Percentiles rank a stretch among this genome's conserved stretches.
Evolutionary conservation across 2,329 filamentous ascomycete species (phyloP).

Genomic region (Penicillium sp.): DNA sequence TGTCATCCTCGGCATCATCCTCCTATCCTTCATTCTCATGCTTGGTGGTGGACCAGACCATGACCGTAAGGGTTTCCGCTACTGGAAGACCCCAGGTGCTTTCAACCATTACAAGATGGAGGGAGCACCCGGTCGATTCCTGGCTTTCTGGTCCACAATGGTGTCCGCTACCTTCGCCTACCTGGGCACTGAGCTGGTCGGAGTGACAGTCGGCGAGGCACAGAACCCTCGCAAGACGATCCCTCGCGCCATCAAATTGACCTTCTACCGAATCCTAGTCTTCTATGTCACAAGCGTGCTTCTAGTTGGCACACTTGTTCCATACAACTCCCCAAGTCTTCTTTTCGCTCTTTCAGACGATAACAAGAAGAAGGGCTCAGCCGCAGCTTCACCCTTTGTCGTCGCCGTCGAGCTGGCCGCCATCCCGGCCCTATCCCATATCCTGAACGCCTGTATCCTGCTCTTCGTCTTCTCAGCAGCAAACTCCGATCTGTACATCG

Average conservation of each 20-base stretch:
- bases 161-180: slow-evolving; percentile 78
- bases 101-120: slow-evolving; percentile 50
- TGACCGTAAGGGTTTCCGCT: slow-evolving; percentile 63
- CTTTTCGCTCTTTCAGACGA: slow-evolving; percentile 44
- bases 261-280: slow-evolving; percentile 77
- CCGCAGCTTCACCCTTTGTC: slow-evolving; percentile 70
- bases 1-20: slow-evolving; percentile 63
- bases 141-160: slow-evolving; percentile 67
- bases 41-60: slow-evolving; percentile 64
- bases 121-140: slow-evolving; percentile 53
- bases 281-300: slow-evolving; percentile 76
- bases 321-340: slow-evolving; percentile 64
- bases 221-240: slow-evolving; percentile 76
- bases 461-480: slow-evolving; percentile 74
- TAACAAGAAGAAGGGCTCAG: slow-evolving; percentile 44
- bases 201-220: slow-evolving; percentile 74
- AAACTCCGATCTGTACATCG: slow-evolving; percentile 76
- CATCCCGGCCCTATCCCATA: slow-evolving; percentile 61
- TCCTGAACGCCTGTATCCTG: slow-evolving; percentile 72
- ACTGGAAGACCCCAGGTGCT: slow-evolving; percentile 63
- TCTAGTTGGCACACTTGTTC: slow-evolving; percentile 72
- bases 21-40: slow-evolving; percentile 63
- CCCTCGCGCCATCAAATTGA: slow-evolving; percentile 73
- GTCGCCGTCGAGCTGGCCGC: slow-evolving; percentile 66
- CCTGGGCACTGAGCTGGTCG: slow-evolving; percentile 72